phyloP scores from a whole-genome alignment of 139 green algal species.

The Closterium sp. region DNA sequence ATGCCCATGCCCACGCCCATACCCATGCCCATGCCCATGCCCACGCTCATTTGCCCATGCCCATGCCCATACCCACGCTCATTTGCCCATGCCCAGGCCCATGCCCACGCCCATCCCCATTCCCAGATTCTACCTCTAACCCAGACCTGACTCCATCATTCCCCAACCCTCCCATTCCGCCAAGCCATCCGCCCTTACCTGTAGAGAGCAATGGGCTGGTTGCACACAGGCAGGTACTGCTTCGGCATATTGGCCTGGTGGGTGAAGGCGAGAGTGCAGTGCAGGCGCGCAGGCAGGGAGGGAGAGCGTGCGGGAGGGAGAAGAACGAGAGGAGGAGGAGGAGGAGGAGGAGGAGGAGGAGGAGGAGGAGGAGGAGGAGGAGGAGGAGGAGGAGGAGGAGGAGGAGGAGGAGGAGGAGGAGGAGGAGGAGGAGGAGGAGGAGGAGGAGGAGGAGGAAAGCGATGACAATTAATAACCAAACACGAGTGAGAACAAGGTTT shows the following conservation, averaged over 20 bases:
- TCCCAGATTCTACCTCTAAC: neutral
- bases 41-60: no score
- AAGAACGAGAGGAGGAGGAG: neutral
- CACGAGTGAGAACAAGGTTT: no score
- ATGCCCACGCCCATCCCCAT: neutral
- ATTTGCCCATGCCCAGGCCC: neutral
- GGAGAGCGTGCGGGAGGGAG: neutral
- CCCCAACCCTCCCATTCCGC: neutral
- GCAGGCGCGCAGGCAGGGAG: no score
- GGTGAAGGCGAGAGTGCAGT: neutral
- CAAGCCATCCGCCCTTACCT: neutral
- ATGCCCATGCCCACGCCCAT: no score
- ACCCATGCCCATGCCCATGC: no score
- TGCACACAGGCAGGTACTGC: slow-evolving; percentile 89
- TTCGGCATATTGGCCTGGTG: slow-evolving; percentile 83
- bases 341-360: neutral
- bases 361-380: slow-evolving; percentile 1
- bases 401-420: neutral
- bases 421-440: neutral
- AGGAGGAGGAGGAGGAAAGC: neutral
- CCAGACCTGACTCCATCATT: neutral
- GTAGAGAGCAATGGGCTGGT: slow-evolving; percentile 54
- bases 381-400: neutral
- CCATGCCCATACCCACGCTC: no score
- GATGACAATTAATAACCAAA: no score